Evolutionary conservation across 2,329 filamentous ascomycete genomes (phyloP).

Genomic region (Hirsutella rhossiliensis): DNA sequence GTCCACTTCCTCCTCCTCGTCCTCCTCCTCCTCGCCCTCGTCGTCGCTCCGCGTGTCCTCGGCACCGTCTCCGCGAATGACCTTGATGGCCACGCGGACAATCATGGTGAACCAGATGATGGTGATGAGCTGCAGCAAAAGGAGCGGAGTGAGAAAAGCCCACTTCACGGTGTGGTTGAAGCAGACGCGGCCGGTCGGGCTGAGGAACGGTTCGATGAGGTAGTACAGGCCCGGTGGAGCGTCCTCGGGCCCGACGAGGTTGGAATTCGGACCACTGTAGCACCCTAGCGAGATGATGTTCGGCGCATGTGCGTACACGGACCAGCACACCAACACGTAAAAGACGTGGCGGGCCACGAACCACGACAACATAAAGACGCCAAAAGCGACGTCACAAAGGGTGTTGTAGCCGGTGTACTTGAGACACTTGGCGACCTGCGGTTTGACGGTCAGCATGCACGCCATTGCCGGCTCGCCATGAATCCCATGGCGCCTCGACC

Average conservation of each 20-base stretch:
- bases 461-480: too few species aligned
- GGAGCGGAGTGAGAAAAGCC: slow-evolving; percentile 64
- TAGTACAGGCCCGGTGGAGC: slow-evolving; percentile 44
- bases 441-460: neutral
- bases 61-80: slow-evolving; percentile 63
- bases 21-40: slow-evolving; percentile 59
- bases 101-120: slow-evolving; percentile 89
- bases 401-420: slow-evolving; percentile 74
- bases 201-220: slow-evolving; percentile 61
- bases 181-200: slow-evolving; percentile 64
- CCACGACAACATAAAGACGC: slow-evolving; percentile 78
- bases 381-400: slow-evolving; percentile 74
- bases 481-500: neutral
- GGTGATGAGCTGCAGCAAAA: slow-evolving; percentile 69
- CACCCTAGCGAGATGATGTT: slow-evolving; percentile 55
- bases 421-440: slow-evolving; percentile 75
- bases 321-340: slow-evolving; percentile 73
- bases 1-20: slow-evolving; percentile 47
- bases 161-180: slow-evolving; percentile 64
- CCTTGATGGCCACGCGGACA: slow-evolving; percentile 65
- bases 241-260: slow-evolving; percentile 40
- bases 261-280: slow-evolving; percentile 47
- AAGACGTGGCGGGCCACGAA: slow-evolving; percentile 69
- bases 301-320: slow-evolving; percentile 57
- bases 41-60: slow-evolving; percentile 85